A percentile compares a stretch with the other conserved stretches of the same genome.
phyloP scores from a whole-genome alignment of 495 filamentous ascomycete species.

The Penicillium ochrochloron region DNA sequence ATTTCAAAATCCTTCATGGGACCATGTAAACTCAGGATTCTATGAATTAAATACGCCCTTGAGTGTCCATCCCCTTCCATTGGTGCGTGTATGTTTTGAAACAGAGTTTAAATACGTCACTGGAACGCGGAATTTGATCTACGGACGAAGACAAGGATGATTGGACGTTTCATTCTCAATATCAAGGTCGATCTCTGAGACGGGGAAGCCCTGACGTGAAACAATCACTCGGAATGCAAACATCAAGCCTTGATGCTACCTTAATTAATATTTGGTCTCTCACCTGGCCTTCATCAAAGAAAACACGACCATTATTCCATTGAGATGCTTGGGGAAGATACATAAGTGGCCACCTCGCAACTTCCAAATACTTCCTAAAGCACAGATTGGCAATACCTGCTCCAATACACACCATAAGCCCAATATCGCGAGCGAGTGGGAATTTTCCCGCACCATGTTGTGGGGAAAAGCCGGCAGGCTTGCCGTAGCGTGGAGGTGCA shows the following conservation, averaged over 20 bases:
- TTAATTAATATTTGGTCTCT: not conserved
- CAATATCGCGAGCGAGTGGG: not conserved
- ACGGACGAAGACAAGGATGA: not conserved
- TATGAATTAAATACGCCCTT: not conserved
- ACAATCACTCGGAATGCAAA: not conserved
- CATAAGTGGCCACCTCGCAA: not conserved
- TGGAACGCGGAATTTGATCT: not conserved
- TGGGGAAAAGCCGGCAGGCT: not conserved
- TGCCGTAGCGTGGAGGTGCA: slow-evolving; percentile 1
- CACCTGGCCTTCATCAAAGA: no score
- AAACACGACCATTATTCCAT: not conserved
- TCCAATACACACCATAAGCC: not conserved
- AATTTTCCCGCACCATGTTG: not conserved
- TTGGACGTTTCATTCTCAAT: not conserved
- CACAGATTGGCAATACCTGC: not conserved
- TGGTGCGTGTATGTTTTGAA: not conserved
- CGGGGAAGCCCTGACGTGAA: not conserved
- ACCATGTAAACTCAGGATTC: not conserved
- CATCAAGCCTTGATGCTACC: not conserved
- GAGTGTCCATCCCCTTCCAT: not conserved
- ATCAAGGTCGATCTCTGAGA: not conserved
- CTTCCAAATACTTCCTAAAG: not conserved
- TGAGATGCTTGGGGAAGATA: not conserved
- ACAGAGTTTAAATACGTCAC: not conserved
- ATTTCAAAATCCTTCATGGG: not conserved